Percentiles rank a stretch among this genome's conserved stretches.
Conservation (phyloP, 805 yeast genomes). For the Wickerhamiella parazyma region DNA sequence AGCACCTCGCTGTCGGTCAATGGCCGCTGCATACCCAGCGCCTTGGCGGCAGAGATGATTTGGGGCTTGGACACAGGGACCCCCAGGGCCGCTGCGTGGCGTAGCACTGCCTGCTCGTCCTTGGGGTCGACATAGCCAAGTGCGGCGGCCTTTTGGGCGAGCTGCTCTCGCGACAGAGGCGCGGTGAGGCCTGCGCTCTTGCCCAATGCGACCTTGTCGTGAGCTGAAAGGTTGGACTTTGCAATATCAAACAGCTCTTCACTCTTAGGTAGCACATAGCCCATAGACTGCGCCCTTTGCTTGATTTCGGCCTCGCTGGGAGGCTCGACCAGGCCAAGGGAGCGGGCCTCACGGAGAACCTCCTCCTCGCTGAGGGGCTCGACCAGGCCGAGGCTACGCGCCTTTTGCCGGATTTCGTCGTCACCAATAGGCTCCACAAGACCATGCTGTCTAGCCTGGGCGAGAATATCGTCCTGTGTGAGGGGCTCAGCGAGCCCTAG, state of each 20-base stretch:
- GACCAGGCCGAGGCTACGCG: slow-evolving; percentile 19
- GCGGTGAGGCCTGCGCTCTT: slow-evolving; percentile 11
- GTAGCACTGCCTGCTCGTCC: slow-evolving; percentile 8
- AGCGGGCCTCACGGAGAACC: no score
- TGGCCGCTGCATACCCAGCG: slow-evolving; percentile 16
- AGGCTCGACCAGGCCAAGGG: slow-evolving; percentile 13
- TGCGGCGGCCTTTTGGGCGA: slow-evolving; percentile 16
- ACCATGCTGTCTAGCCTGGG: slow-evolving; percentile 15
- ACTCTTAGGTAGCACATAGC: slow-evolving; percentile 12
- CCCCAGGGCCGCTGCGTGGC: slow-evolving; percentile 10
- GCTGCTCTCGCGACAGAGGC: slow-evolving; percentile 10
- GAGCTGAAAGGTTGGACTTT: background rate
- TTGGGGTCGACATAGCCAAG: slow-evolving; percentile 10
- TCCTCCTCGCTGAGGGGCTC: slow-evolving; percentile 11
- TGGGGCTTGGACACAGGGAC: slow-evolving; percentile 12
- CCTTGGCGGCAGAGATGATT: slow-evolving; percentile 13
- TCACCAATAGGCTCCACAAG: slow-evolving; percentile 14
- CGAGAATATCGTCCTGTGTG: slow-evolving; percentile 3
- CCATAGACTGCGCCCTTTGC: slow-evolving; percentile 18
- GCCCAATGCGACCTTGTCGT: slow-evolving; percentile 2
- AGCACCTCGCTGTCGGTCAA: slow-evolving; percentile 9
- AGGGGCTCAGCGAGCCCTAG: slow-evolving; percentile 16
- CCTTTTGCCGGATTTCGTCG: slow-evolving; percentile 11
- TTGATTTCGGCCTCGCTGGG: slow-evolving; percentile 5
- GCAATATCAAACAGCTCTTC: slow-evolving; percentile 11